Base-by-base conservation (phyloP, 306 rosid species). In the Parietaria judaica region DNA sequence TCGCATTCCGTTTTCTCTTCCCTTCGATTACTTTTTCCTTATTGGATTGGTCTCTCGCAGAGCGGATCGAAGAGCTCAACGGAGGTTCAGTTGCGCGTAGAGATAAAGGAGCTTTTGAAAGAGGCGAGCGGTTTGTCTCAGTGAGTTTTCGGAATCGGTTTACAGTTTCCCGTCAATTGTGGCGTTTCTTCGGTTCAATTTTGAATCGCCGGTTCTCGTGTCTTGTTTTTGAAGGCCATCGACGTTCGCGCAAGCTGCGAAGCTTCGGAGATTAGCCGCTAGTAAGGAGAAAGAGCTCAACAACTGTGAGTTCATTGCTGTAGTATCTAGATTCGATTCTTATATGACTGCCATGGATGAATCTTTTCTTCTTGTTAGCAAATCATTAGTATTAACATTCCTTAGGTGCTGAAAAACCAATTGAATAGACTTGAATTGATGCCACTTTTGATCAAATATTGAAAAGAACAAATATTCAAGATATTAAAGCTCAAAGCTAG, bases 211-310 rank as follows among this genome's bases (percentile, higher is more conserved):
- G 57, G 51, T 65, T 63, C 7, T 10, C 23, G 55, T 4, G 44
- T 51, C 46, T 39, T 46, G 46, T 16, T 66, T 41, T 9, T 37
- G 50, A 70, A 88, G 98, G 81, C 96, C 94, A 49, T 84, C 95
- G 34, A 92, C 95, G 39, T 92, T 88, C 68, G 94, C 95, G 7
- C 99, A 86, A 74, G 95, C 94, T 36, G 88, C 99, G 8, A 84
- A 86, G 54, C 87, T 88, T 67, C 78, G 78, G 76, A 92, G 99
- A 67, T 34, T 59, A 58, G 99, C 95, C 39, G 83, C 79, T 63
- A 72, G 81, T 14, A 92, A 88, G 79, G 99, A 92, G 84, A 92
- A 73, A 84, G 96, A 92, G 75, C 86, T 88, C 63, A 67, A 76
- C 14, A 88, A 86, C 51, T 74, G 98, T 84, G 66, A 83, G 94